phyloP scores from a whole-genome alignment of 139 green algal species.

The Nannochloris sp. region DNA sequence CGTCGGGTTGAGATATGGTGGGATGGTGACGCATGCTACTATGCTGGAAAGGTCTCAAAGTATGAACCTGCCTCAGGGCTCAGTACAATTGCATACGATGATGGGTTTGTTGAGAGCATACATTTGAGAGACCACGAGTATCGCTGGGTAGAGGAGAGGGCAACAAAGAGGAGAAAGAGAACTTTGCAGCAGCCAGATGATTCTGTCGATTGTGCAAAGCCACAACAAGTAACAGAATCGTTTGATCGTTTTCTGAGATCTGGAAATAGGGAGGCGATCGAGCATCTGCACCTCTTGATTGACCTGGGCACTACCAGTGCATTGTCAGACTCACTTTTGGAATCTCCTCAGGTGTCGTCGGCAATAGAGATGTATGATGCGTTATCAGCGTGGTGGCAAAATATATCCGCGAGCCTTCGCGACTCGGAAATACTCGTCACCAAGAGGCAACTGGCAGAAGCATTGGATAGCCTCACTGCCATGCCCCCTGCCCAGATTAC shows the following conservation, averaged over 20 bases:
- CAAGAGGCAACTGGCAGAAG: not conserved
- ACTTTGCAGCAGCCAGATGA: not conserved
- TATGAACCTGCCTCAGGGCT: constrained; percentile 42
- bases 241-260: too few relatives aligned
- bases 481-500: not conserved
- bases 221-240: too few relatives aligned
- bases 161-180: not conserved
- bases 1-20: constrained; percentile 57
- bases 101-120: constrained; percentile 55
- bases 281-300: too few relatives aligned
- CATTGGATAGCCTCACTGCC: not conserved
- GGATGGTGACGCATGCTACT: constrained; percentile 59
- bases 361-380: too few relatives aligned
- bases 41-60: constrained; percentile 51
- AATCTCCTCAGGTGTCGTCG: too few relatives aligned
- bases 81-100: constrained; percentile 67
- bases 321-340: too few relatives aligned
- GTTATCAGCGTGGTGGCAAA: too few relatives aligned
- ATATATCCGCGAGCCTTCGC: not conserved
- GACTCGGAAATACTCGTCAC: not conserved
- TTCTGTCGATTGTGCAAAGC: not conserved
- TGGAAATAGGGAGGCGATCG: too few relatives aligned
- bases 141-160: constrained; percentile 10
- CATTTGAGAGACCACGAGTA: constrained; percentile 24
- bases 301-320: too few relatives aligned